These are phyloP conservation scores for Sungouiella blattae DNA, from an alignment of 805 yeast genomes.

Conservation along the genomic window DNA sequence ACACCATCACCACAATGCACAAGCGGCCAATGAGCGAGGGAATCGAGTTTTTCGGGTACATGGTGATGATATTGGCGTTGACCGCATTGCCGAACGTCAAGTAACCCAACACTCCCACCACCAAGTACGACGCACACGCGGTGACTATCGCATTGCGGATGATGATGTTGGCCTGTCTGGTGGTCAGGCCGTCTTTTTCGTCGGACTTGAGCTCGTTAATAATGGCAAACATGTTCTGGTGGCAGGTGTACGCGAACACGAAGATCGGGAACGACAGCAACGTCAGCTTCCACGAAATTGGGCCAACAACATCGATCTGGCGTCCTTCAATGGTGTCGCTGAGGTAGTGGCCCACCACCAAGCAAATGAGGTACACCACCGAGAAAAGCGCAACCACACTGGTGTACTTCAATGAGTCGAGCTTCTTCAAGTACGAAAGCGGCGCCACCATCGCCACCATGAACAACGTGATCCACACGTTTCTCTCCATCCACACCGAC, in stretches of 20 bases:
- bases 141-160: conserved; percentile 51
- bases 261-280: conserved; percentile 80
- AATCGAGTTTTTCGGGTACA: conserved; percentile 54
- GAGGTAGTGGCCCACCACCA: conserved; percentile 68
- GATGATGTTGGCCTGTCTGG: conserved; percentile 47
- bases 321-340: conserved; percentile 6
- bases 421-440: conserved; percentile 57
- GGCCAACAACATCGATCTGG: conserved; percentile 33
- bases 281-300: conserved; percentile 35
- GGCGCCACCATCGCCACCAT: conserved; percentile 59
- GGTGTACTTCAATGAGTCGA: conserved; percentile 83
- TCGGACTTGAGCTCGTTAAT: conserved; percentile 63
- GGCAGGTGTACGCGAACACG: conserved; percentile 93
- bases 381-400: conserved; percentile 79
- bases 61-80: conserved; percentile 64
- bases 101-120: conserved; percentile 69
- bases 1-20: conserved; percentile 66
- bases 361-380: conserved; percentile 68
- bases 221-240: conserved; percentile 89
- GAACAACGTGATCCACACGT: conserved; percentile 53
- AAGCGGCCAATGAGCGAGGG: conserved; percentile 54
- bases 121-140: conserved; percentile 55
- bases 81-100: conserved; percentile 81
- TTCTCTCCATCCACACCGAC: conserved; percentile 28
- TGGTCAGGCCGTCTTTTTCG: conserved; percentile 34